These are phyloP conservation scores for Aureobasidium sp. DNA, from an alignment of 2,329 filamentous ascomycete genomes.

Conservation along the genomic window DNA sequence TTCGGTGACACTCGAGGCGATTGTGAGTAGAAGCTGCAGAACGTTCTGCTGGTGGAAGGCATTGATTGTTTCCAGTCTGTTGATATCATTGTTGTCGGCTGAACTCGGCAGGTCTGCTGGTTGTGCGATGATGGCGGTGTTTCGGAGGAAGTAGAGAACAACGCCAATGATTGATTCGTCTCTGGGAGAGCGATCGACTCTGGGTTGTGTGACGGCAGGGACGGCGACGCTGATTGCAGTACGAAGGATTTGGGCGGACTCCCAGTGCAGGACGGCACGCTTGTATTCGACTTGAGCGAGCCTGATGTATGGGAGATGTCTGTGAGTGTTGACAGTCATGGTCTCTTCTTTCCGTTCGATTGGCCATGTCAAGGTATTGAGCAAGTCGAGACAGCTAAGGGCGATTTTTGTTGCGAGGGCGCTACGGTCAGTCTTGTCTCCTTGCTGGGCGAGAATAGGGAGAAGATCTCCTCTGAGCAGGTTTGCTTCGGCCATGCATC, in stretches of 20 bases:
- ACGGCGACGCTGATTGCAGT: slow-evolving; percentile 73
- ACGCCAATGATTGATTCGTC: slow-evolving; percentile 92
- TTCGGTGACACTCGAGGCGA: slow-evolving; percentile 88
- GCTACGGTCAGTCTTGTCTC: slow-evolving; percentile 64
- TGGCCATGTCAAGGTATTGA: slow-evolving; percentile 92
- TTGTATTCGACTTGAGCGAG: slow-evolving; percentile 88
- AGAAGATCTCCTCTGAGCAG: slow-evolving; percentile 83
- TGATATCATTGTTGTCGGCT: slow-evolving; percentile 83
- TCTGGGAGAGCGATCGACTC: slow-evolving; percentile 64
- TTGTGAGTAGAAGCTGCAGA: slow-evolving; percentile 72
- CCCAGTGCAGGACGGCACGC: slow-evolving; percentile 74
- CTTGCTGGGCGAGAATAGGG: slow-evolving; percentile 79
- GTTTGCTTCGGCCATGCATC: slow-evolving; percentile 86
- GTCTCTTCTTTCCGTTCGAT: slow-evolving; percentile 68
- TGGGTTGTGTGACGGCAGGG: slow-evolving; percentile 72
- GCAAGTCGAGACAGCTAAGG: slow-evolving; percentile 77
- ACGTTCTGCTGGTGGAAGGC: slow-evolving; percentile 88
- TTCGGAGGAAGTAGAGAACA: slow-evolving; percentile 79
- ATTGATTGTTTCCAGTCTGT: slow-evolving; percentile 78
- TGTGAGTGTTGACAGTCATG: slow-evolving; percentile 88
- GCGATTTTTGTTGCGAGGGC: slow-evolving; percentile 71
- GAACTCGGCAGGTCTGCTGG: slow-evolving; percentile 66
- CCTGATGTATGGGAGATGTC: slow-evolving; percentile 82
- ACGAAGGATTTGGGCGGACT: slow-evolving; percentile 67
- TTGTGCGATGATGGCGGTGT: slow-evolving; percentile 75